These are phyloP conservation scores for Pisolithus thermaeus DNA, from an alignment of 1,284 basidiomycete species.

Conservation along the genomic window DNA sequence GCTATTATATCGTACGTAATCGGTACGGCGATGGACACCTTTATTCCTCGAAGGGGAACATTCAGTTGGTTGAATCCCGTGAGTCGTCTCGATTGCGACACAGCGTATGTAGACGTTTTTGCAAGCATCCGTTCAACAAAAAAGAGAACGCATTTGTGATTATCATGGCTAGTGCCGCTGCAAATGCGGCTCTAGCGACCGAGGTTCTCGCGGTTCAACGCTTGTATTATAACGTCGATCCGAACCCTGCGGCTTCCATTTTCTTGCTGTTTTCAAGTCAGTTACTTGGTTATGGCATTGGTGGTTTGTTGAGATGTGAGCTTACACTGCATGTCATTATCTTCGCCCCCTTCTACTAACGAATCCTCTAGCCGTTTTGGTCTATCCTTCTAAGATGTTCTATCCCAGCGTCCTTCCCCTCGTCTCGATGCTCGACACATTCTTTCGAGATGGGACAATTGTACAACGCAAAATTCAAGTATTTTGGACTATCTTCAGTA, in stretches of 20 bases:
- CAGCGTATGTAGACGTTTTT: slow-evolving; percentile 1
- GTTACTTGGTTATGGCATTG: slow-evolving; percentile 53
- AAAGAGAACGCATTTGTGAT: slow-evolving; percentile 59
- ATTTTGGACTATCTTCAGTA: slow-evolving; percentile 46
- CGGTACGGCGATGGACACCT: slow-evolving; percentile 35
- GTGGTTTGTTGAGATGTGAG: slow-evolving; percentile 51
- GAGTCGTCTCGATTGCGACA: slow-evolving; percentile 7
- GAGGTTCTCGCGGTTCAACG: slow-evolving; percentile 62
- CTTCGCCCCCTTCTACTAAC: background rate
- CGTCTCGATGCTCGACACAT: slow-evolving; percentile 50
- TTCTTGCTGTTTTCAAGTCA: slow-evolving; percentile 59
- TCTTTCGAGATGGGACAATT: slow-evolving; percentile 44
- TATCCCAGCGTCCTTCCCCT: slow-evolving; percentile 51
- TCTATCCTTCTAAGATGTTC: slow-evolving; percentile 65
- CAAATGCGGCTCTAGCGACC: slow-evolving; percentile 58
- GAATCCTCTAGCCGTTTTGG: slow-evolving; percentile 33
- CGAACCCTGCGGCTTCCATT: slow-evolving; percentile 48
- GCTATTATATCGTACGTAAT: slow-evolving; percentile 40
- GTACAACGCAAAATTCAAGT: slow-evolving; percentile 40
- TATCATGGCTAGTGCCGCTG: slow-evolving; percentile 64
- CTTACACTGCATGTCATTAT: slow-evolving; percentile 8
- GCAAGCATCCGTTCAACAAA: slow-evolving; percentile 37
- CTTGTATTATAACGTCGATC: slow-evolving; percentile 48
- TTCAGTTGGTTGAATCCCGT: slow-evolving; percentile 56
- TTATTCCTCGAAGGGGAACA: slow-evolving; percentile 43